These are phyloP conservation scores for Apophysomyces trapeziformis DNA, from an alignment of 371 early-diverging fungal species.

Conservation along the genomic window DNA sequence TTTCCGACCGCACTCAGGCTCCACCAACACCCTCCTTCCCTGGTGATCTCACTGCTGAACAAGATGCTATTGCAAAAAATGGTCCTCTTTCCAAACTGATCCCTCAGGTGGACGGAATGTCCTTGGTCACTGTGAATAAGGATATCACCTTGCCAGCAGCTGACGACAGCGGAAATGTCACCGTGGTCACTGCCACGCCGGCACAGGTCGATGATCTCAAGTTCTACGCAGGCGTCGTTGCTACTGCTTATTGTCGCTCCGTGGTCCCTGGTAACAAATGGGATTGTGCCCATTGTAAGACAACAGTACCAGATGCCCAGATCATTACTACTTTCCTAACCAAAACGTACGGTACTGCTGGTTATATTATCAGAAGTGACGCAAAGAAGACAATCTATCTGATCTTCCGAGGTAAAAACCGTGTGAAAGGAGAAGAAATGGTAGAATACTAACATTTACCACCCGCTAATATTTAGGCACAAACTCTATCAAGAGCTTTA, in stretches of 20 bases:
- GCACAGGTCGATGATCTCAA: not conserved
- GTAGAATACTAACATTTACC: not conserved
- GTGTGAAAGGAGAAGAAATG: not conserved
- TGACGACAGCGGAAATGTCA: not conserved
- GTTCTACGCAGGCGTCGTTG: conserved; percentile 18
- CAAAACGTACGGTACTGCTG: conserved; percentile 12
- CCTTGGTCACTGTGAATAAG: not conserved
- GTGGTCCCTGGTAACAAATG: conserved; percentile 18
- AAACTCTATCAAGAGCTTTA: conserved; percentile 21
- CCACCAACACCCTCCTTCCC: not conserved
- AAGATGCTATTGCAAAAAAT: not conserved
- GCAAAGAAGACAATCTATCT: conserved; percentile 10
- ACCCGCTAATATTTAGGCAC: not conserved
- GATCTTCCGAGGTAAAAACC: conserved; percentile 18
- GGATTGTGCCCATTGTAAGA: conserved; percentile 20
- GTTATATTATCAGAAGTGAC: conserved; percentile 16
- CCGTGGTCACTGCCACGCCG: not conserved
- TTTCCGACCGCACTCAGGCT: not conserved
- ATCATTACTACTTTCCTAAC: conserved; percentile 12
- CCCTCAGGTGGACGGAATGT: not conserved
- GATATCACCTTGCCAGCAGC: not conserved
- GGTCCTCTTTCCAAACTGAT: conserved; percentile 2
- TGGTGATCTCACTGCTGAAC: not conserved
- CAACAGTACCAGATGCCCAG: conserved; percentile 6
- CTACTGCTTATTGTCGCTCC: conserved; percentile 20